Percentiles rank a stretch among this genome's conserved stretches.
Conservation (phyloP, 441 rosid genomes). For the Flueggea neowawraea region DNA sequence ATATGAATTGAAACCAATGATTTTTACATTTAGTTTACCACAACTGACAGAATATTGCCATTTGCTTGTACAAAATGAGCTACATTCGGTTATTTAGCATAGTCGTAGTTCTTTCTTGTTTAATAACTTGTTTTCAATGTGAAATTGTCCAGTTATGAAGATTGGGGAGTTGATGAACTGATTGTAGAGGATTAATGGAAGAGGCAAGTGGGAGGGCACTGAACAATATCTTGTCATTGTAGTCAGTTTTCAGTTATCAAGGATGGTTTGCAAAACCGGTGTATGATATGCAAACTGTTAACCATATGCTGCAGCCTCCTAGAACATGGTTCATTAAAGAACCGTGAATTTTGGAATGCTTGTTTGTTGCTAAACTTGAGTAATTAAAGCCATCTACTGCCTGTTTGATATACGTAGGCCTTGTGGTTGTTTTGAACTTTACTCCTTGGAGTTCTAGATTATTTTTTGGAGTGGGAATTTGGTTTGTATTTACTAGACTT, state of each 20-base stretch:
- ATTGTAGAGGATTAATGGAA: slow-evolving; percentile 95
- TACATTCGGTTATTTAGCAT: too few relatives aligned
- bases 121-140: background rate
- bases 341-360: too few relatives aligned
- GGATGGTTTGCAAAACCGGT: background rate
- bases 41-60: background rate
- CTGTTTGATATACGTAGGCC: too few relatives aligned
- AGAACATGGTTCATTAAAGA: background rate
- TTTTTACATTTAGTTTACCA: background rate
- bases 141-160: slow-evolving; percentile 56
- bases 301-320: background rate
- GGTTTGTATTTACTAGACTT: too few relatives aligned
- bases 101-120: background rate
- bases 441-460: too few relatives aligned
- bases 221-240: slow-evolving; percentile 8
- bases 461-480: too few relatives aligned
- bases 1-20: background rate
- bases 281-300: background rate
- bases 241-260: background rate
- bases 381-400: too few relatives aligned
- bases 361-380: too few relatives aligned
- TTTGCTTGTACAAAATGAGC: background rate
- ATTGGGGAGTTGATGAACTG: slow-evolving; percentile 91
- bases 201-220: slow-evolving; percentile 92
- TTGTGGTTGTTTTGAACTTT: too few relatives aligned